phyloP scores from a whole-genome alignment of 805 yeast species.

The Nakazawaea ernobii region DNA sequence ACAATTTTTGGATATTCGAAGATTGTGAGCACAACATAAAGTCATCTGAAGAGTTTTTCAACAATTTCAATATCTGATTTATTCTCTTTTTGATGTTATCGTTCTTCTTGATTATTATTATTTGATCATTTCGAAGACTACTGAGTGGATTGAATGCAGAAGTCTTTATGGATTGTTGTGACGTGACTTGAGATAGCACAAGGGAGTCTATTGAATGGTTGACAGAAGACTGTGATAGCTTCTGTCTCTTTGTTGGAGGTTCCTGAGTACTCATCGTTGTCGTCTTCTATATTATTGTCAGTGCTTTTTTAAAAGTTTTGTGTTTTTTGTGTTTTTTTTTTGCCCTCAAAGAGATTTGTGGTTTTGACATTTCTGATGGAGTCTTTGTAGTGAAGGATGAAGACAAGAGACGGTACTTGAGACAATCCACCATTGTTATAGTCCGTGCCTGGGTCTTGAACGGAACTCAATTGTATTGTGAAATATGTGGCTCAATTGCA shows the following conservation, averaged over 20 bases:
- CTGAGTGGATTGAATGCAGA: background rate
- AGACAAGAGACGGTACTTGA: no score
- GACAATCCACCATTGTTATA: no score
- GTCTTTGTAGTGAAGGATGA: no score
- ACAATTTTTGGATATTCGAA: constrained; percentile 9
- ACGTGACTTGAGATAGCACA: background rate
- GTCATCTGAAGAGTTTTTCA: background rate
- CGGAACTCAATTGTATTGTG: no score
- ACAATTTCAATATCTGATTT: constrained; percentile 1
- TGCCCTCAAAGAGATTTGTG: background rate
- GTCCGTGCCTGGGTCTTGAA: no score
- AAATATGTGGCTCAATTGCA: no score
- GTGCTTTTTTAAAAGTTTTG: background rate
- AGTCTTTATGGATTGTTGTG: background rate
- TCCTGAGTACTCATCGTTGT: background rate
- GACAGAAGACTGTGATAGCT: constrained; percentile 1
- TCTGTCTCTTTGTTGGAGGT: background rate
- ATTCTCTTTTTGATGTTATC: constrained; percentile 10
- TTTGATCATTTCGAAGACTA: background rate
- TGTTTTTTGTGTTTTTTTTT: background rate
- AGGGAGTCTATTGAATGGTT: constrained; percentile 2
- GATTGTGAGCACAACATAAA: constrained; percentile 3
- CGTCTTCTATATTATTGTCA: background rate
- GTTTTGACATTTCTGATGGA: no score
- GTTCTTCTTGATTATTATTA: constrained; percentile 4